phyloP scores from a whole-genome alignment of 2,329 filamentous ascomycete species.

The Coniochaeta hoffmannii region DNA sequence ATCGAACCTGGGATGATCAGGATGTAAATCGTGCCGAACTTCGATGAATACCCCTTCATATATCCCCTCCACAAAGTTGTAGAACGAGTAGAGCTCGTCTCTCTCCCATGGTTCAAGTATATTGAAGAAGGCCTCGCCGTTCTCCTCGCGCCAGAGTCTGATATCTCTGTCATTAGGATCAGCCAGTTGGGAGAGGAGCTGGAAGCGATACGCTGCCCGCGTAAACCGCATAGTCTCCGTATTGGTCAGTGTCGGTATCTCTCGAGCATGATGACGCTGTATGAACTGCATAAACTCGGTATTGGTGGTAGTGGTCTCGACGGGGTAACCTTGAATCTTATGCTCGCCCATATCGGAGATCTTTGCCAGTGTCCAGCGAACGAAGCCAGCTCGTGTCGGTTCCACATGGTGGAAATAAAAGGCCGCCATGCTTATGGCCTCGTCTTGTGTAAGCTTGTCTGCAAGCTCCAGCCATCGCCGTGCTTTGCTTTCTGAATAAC shows the following conservation, averaged over 20 bases:
- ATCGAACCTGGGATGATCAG: constrained; percentile 4
- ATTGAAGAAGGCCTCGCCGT: constrained; percentile 1
- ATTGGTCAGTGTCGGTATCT: neutral
- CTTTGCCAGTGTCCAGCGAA: neutral
- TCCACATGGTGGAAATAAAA: neutral
- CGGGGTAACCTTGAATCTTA: neutral
- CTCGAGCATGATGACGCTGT: neutral
- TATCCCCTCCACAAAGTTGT: neutral
- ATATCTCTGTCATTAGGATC: neutral
- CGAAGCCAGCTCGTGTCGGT: neutral
- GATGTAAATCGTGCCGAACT: constrained; percentile 3
- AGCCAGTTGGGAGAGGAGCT: constrained; percentile 6
- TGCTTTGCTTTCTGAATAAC: neutral
- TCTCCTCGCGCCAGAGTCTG: constrained; percentile 2
- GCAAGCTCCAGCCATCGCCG: neutral
- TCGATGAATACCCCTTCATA: constrained; percentile 2
- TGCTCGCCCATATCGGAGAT: neutral
- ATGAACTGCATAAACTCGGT: constrained; percentile 5
- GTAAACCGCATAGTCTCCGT: constrained; percentile 6
- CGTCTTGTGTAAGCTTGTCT: neutral
- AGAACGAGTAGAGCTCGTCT: constrained; percentile 9
- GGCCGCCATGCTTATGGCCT: neutral
- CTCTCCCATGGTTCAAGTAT: constrained; percentile 11
- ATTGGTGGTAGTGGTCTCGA: neutral
- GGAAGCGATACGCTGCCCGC: constrained; percentile 10